Percentiles rank a stretch among this genome's conserved stretches.
phyloP scores from a whole-genome alignment of 352 stramenopile species.

The Sclerospora graminicola region DNA sequence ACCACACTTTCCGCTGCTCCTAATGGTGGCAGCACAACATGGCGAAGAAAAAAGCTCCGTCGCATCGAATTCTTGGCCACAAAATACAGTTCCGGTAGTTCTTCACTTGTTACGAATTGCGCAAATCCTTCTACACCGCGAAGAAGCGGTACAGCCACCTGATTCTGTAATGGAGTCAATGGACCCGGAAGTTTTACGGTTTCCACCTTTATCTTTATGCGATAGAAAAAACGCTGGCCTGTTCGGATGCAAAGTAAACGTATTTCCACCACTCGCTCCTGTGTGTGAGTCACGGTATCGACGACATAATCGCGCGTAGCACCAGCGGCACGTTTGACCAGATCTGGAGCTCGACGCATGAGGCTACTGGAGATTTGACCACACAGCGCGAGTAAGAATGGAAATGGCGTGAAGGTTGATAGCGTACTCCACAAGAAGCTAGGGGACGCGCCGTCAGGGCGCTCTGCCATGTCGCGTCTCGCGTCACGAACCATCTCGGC shows the following conservation, averaged over 20 bases:
- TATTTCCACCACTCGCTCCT: slow-evolving; percentile 43
- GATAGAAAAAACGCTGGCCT: slow-evolving; percentile 58
- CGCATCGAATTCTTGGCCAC: slow-evolving; percentile 76
- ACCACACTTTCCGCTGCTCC: slow-evolving; percentile 55
- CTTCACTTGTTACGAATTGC: slow-evolving; percentile 75
- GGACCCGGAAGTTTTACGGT: slow-evolving; percentile 30
- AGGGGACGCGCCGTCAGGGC: slow-evolving; percentile 33
- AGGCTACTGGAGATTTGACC: slow-evolving; percentile 64
- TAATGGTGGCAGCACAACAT: slow-evolving; percentile 60
- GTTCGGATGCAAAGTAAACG: slow-evolving; percentile 47
- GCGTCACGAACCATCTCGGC: slow-evolving; percentile 78
- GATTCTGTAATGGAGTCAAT: slow-evolving; percentile 40
- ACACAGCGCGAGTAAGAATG: slow-evolving; percentile 57
- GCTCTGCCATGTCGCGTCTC: slow-evolving; percentile 67
- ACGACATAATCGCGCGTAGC: slow-evolving; percentile 55
- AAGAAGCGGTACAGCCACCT: slow-evolving; percentile 53
- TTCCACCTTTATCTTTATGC: slow-evolving; percentile 49
- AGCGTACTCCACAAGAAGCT: slow-evolving; percentile 28
- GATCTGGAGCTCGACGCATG: slow-evolving; percentile 62
- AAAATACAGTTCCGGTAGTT: slow-evolving; percentile 78
- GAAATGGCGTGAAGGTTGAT: slow-evolving; percentile 64
- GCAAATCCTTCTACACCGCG: slow-evolving; percentile 56
- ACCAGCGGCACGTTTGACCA: slow-evolving; percentile 60
- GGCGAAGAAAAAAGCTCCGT: slow-evolving; percentile 45
- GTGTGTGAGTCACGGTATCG: slow-evolving; percentile 39